A percentile compares a stretch with the other conserved stretches of the same genome.
These are phyloP conservation scores for Ilyonectria robusta DNA, from an alignment of 2,329 filamentous ascomycete species.

Conservation along the genomic window DNA sequence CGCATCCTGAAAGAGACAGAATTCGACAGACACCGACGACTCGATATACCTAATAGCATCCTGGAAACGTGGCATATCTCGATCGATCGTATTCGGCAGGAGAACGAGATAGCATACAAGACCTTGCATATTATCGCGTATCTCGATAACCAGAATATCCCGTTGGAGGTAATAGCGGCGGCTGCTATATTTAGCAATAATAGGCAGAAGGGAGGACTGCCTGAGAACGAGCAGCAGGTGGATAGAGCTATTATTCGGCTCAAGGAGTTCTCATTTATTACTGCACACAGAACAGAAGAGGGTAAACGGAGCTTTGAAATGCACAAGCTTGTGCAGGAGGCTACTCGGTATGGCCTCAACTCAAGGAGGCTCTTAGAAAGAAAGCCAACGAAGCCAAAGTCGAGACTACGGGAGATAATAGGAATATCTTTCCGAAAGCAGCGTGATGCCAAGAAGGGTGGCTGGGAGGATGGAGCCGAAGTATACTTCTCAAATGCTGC, in stretches of 20 bases:
- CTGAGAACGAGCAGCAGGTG: conserved; percentile 15
- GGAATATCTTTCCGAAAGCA: too few relatives aligned
- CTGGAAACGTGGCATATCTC: conserved; percentile 54
- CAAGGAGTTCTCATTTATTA: conserved; percentile 53
- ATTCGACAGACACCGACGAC: conserved; percentile 48
- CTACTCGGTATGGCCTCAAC: conserved; percentile 39
- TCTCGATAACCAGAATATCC: conserved; percentile 52
- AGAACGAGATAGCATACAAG: conserved; percentile 45
- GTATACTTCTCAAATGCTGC: conserved; percentile 44
- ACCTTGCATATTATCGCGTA: conserved; percentile 52
- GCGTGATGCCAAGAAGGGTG: not conserved
- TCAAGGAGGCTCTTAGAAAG: not conserved
- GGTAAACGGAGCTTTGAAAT: conserved; percentile 45
- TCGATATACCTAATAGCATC: conserved; percentile 50
- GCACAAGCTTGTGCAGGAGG: conserved; percentile 51
- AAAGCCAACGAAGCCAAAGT: too few relatives aligned
- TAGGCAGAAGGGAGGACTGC: not conserved
- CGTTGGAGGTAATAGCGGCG: conserved; percentile 45
- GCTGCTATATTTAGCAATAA: conserved; percentile 13
- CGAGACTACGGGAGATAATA: too few relatives aligned
- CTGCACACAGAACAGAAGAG: conserved; percentile 13
- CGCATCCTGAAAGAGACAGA: conserved; percentile 38
- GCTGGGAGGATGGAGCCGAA: not conserved
- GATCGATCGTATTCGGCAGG: conserved; percentile 48
- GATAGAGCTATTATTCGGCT: conserved; percentile 46